phyloP scores from a whole-genome alignment of 2,329 filamentous ascomycete genomes.

The Cladobotryum mycophilum region DNA sequence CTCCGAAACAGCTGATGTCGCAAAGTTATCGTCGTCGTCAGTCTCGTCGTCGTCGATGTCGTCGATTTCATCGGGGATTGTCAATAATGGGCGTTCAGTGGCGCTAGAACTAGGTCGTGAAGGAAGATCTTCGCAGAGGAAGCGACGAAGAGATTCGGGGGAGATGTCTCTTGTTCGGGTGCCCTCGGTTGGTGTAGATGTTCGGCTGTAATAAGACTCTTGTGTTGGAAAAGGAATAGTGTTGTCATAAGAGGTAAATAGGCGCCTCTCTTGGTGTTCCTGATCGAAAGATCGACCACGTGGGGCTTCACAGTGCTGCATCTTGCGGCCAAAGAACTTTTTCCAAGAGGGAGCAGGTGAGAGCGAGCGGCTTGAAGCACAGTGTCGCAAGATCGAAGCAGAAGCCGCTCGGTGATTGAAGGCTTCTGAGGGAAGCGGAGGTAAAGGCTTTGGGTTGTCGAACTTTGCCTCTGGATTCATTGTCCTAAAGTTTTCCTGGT shows the following conservation, averaged over 20 bases:
- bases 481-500: constrained; percentile 57
- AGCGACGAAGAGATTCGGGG: constrained; percentile 48
- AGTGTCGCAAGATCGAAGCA: constrained; percentile 24
- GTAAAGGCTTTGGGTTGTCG: constrained; percentile 54
- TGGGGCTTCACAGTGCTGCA: constrained; percentile 23
- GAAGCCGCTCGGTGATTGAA: constrained; percentile 16
- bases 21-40: constrained; percentile 59
- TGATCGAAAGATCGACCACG: constrained; percentile 1
- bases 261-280: constrained; percentile 15
- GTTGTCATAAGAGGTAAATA: constrained; percentile 22
- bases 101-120: constrained; percentile 19
- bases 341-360: constrained; percentile 47
- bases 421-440: neutral
- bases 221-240: constrained; percentile 24
- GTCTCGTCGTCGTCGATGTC: constrained; percentile 38
- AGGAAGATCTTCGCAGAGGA: constrained; percentile 42
- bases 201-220: constrained; percentile 1
- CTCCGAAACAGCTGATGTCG: constrained; percentile 44
- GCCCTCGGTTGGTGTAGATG: constrained; percentile 28
- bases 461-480: constrained; percentile 76
- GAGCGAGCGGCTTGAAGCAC: constrained; percentile 41
- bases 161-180: constrained; percentile 46
- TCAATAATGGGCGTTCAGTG: constrained; percentile 25
- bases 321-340: constrained; percentile 44
- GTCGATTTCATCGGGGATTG: constrained; percentile 31